Evolutionary conservation across 331 rosid species (phyloP).

Genomic region (Malus hybrid): DNA sequence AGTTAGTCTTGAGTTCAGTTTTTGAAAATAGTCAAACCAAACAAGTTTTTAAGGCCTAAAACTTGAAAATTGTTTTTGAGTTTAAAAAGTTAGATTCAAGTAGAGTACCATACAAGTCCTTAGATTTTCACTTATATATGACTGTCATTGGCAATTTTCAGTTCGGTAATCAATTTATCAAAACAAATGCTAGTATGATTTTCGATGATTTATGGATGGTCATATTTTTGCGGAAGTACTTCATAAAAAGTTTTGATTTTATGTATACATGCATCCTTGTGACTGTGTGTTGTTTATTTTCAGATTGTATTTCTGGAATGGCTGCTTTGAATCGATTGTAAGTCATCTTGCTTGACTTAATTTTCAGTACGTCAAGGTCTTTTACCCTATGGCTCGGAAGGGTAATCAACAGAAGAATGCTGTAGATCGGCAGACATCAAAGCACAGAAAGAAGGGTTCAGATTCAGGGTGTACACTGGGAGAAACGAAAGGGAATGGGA

Average conservation of each 20-base stretch:
- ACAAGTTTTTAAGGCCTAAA: too few species aligned
- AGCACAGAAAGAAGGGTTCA: conserved; percentile 36
- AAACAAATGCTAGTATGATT: background rate
- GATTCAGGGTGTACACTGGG: conserved; percentile 46
- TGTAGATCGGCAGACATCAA: conserved; percentile 41
- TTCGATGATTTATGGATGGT: background rate
- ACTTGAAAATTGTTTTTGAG: too few species aligned
- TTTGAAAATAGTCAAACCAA: too few species aligned
- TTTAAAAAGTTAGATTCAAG: too few species aligned
- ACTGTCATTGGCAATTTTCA: background rate
- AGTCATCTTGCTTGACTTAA: conserved; percentile 19
- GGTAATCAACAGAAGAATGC: conserved; percentile 87
- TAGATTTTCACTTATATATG: background rate
- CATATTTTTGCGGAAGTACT: background rate
- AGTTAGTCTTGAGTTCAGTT: too few species aligned
- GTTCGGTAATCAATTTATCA: background rate
- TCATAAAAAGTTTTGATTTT: background rate
- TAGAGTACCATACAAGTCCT: too few species aligned
- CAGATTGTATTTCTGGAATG: conserved; percentile 28
- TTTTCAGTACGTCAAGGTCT: conserved; percentile 6
- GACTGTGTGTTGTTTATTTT: conserved; percentile 10
- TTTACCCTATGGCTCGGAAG: conserved; percentile 74
- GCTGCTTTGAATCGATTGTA: conserved; percentile 14
- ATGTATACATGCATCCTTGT: background rate
- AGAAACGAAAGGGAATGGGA: conserved; percentile 33